phyloP scores from a whole-genome alignment of 768 basidiomycete species.

The Calocera viscosa region DNA sequence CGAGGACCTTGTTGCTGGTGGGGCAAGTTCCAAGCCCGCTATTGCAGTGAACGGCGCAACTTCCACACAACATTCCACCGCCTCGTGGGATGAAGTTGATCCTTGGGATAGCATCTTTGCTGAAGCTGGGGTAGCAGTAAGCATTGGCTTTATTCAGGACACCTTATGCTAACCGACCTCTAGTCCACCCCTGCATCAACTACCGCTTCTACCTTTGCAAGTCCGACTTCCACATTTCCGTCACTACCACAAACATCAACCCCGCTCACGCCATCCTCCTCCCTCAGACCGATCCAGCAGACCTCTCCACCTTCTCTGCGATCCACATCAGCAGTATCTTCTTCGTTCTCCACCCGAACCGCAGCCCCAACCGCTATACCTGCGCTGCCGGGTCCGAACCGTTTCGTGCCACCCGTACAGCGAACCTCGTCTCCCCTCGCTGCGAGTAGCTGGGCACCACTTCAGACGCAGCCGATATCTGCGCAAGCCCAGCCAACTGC shows the following conservation, averaged over 20 bases:
- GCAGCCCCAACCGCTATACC: slow-evolving; percentile 9
- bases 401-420: slow-evolving; percentile 14
- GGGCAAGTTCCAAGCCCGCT: slow-evolving; percentile 15
- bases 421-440: slow-evolving; percentile 27
- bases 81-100: slow-evolving; percentile 25
- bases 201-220: neutral
- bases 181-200: neutral
- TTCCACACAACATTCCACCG: neutral
- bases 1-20: slow-evolving; percentile 57
- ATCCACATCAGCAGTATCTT: neutral
- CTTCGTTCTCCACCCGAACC: neutral
- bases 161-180: neutral
- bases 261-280: neutral
- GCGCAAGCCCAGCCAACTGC: slow-evolving; percentile 13
- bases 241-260: slow-evolving; percentile 10
- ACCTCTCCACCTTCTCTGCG: neutral
- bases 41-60: slow-evolving; percentile 30
- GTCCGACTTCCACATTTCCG: neutral
- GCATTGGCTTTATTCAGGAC: slow-evolving; percentile 19
- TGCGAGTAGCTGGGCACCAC: slow-evolving; percentile 27
- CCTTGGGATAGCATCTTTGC: slow-evolving; percentile 79
- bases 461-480: slow-evolving; percentile 29
- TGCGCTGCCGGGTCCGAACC: slow-evolving; percentile 20
- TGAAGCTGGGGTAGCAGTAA: slow-evolving; percentile 52
- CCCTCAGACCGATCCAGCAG: neutral